Percentiles rank a stretch among this genome's conserved stretches.
Conservation (phyloP, 2,329 filamentous ascomycete species). For the Fusarium subglutinans region DNA sequence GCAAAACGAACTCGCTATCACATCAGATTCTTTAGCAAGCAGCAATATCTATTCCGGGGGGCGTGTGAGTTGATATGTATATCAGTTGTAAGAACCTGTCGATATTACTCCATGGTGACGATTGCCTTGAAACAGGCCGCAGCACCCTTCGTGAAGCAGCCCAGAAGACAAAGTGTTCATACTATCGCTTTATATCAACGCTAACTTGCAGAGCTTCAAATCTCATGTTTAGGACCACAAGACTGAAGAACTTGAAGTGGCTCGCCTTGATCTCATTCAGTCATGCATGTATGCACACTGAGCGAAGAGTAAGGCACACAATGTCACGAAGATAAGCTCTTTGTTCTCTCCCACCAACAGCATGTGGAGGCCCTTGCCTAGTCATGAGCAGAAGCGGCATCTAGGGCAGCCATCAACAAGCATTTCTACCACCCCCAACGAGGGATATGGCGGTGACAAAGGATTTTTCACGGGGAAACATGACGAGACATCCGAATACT, state of each 20-base stretch:
- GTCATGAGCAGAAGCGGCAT: conserved; percentile 19
- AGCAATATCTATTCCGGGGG: conserved; percentile 1
- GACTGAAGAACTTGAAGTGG: conserved; percentile 12
- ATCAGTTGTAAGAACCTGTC: not conserved
- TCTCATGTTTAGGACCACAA: not conserved
- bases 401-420: conserved; percentile 21
- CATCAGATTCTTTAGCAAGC: conserved; percentile 17
- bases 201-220: not conserved
- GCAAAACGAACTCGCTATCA: conserved; percentile 30
- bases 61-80: not conserved
- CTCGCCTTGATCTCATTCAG: conserved; percentile 9
- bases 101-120: not conserved
- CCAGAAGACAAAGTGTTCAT: not conserved
- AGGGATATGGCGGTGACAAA: conserved; percentile 32
- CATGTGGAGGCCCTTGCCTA: conserved; percentile 14
- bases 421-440: conserved; percentile 13
- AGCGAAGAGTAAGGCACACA: conserved; percentile 2
- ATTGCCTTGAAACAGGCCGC: not conserved
- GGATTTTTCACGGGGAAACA: conserved; percentile 35
- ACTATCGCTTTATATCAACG: not conserved
- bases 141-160: not conserved
- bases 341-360: conserved; percentile 8
- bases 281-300: not conserved
- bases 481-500: conserved; percentile 31
- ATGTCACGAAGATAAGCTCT: conserved; percentile 17